Evolutionary conservation across 768 basidiomycete species (phyloP).

Genomic region (Amanita subjunquillea): DNA sequence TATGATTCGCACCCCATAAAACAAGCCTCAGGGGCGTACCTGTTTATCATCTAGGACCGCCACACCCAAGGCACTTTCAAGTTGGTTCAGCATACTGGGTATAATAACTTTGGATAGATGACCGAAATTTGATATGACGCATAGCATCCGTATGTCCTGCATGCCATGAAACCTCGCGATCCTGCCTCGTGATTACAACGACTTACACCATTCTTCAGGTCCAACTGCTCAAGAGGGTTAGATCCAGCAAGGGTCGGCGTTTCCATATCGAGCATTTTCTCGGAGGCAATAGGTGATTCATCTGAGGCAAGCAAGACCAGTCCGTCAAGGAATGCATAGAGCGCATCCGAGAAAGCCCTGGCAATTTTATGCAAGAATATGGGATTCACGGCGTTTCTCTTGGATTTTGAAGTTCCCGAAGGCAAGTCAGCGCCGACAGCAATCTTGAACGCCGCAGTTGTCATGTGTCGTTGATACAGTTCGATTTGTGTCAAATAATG

Average conservation of each 20-base stretch:
- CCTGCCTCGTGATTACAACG: conserved; percentile 1
- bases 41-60: conserved; percentile 64
- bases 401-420: conserved; percentile 37
- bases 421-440: conserved; percentile 64
- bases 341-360: conserved; percentile 74
- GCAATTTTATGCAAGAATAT: conserved; percentile 68
- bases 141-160: conserved; percentile 77
- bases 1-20: neutral
- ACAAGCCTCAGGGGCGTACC: conserved; percentile 24
- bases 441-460: conserved; percentile 67
- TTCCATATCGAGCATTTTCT: conserved; percentile 22
- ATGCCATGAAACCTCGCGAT: neutral
- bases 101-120: conserved; percentile 62
- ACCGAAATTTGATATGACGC: conserved; percentile 85
- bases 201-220: conserved; percentile 55
- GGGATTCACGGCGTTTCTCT: conserved; percentile 51
- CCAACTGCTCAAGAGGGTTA: conserved; percentile 46
- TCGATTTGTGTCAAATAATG: conserved; percentile 71
- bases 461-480: conserved; percentile 69
- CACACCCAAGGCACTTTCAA: conserved; percentile 67
- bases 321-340: conserved; percentile 84
- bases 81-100: conserved; percentile 70
- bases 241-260: conserved; percentile 21
- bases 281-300: conserved; percentile 41
- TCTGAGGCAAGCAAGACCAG: conserved; percentile 70